phyloP scores from a whole-genome alignment of 2,329 filamentous ascomycete genomes.

The Colletotrichum sojae region DNA sequence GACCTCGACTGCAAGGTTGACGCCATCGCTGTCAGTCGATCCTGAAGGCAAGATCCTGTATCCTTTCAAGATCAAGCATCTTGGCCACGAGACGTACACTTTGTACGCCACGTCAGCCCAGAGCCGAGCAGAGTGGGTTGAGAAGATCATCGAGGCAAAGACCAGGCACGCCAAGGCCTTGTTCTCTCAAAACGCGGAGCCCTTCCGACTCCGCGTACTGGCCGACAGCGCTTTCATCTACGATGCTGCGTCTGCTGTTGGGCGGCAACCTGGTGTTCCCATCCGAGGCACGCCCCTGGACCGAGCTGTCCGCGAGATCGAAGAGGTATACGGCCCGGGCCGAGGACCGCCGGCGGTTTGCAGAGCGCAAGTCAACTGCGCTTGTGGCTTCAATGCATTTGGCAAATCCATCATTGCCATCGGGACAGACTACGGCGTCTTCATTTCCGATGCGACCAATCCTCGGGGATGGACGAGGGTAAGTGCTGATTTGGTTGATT shows the following conservation, averaged over 20 bases:
- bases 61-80: conserved; percentile 95
- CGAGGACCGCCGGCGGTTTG: conserved; percentile 84
- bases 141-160: conserved; percentile 95
- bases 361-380: conserved; percentile 90
- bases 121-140: conserved; percentile 89
- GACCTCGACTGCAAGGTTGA: conserved; percentile 54
- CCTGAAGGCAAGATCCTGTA: conserved; percentile 88
- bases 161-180: conserved; percentile 91
- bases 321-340: conserved; percentile 79
- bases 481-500: conserved; percentile 54
- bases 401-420: conserved; percentile 92
- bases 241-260: conserved; percentile 72
- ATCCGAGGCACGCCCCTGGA: conserved; percentile 94
- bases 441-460: conserved; percentile 88
- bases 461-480: conserved; percentile 93
- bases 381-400: conserved; percentile 88
- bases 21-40: conserved; percentile 69
- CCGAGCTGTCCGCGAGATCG: conserved; percentile 89
- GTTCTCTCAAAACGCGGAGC: conserved; percentile 93
- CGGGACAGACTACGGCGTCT: conserved; percentile 95
- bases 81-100: conserved; percentile 93
- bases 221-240: conserved; percentile 93
- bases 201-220: conserved; percentile 91
- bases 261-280: conserved; percentile 76
- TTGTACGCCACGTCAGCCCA: conserved; percentile 85